Evolutionary conservation across 768 basidiomycete species (phyloP).

Genomic region (Tricholoma sp.): DNA sequence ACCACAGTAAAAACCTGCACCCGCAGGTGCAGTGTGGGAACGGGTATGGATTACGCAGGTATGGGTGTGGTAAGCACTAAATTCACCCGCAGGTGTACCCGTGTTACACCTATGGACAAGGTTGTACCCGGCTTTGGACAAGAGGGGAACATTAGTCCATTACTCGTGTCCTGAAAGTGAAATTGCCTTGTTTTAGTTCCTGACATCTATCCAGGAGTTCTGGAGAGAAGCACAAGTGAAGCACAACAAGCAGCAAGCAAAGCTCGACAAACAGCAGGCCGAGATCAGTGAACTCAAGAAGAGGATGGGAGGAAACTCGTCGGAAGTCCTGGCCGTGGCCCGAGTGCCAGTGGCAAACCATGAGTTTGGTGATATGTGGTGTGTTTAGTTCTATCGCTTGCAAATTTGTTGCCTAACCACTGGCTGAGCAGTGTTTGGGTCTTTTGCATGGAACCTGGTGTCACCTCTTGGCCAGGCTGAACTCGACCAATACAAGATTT

Average conservation of each 20-base stretch:
- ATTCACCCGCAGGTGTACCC: too few relatives aligned
- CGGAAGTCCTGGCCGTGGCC: background rate
- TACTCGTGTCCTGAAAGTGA: background rate
- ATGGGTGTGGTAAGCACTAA: too few relatives aligned
- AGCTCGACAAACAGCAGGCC: background rate
- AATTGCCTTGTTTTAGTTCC: background rate
- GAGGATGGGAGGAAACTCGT: background rate
- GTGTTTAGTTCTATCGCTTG: background rate
- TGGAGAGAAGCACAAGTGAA: background rate
- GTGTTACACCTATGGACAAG: too few relatives aligned
- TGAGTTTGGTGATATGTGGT: background rate
- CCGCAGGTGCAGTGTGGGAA: too few relatives aligned
- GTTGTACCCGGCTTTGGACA: too few relatives aligned
- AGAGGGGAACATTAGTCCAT: too few relatives aligned
- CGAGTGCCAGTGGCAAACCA: background rate
- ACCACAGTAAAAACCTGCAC: too few relatives aligned
- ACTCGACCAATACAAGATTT: background rate
- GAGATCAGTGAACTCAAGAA: background rate
- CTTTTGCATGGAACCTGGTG: background rate
- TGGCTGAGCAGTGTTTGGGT: background rate
- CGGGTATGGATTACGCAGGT: too few relatives aligned
- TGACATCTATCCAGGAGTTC: background rate
- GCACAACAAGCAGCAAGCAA: too few relatives aligned
- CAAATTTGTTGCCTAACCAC: background rate
- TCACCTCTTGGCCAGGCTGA: background rate